Evolutionary conservation across 768 basidiomycete species (phyloP).

Genomic region (Leccinum sublutescens): DNA sequence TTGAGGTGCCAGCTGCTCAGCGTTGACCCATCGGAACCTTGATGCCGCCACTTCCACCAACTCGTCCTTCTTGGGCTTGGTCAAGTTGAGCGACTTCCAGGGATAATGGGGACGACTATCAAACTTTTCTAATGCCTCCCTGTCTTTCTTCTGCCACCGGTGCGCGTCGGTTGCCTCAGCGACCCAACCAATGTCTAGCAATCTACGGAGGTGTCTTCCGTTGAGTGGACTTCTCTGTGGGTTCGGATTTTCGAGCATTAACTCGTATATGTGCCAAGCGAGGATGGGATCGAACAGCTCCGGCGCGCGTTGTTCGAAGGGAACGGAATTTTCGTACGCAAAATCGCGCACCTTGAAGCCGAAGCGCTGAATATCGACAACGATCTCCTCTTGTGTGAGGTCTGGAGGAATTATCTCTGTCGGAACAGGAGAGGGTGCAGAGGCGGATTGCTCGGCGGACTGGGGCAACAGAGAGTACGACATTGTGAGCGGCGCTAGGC

Average conservation of each 20-base stretch:
- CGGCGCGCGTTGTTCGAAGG: slow-evolving; percentile 17
- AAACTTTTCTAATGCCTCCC: slow-evolving; percentile 26
- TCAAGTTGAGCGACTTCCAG: slow-evolving; percentile 25
- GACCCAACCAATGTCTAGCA: slow-evolving; percentile 32
- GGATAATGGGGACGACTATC: slow-evolving; percentile 26
- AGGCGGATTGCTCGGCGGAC: slow-evolving; percentile 12
- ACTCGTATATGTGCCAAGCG: slow-evolving; percentile 32
- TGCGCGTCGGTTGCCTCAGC: slow-evolving; percentile 18
- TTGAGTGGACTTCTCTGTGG: slow-evolving; percentile 19
- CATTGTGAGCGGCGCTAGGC: slow-evolving; percentile 6
- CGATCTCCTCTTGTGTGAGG: slow-evolving; percentile 34
- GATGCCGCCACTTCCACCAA: slow-evolving; percentile 26
- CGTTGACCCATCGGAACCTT: slow-evolving; percentile 33
- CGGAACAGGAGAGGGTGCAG: slow-evolving; percentile 32
- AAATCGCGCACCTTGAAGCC: slow-evolving; percentile 36
- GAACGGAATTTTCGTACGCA: slow-evolving; percentile 20
- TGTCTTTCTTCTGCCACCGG: slow-evolving; percentile 28
- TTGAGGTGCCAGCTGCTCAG: slow-evolving; percentile 28
- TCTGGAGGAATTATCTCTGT: slow-evolving; percentile 35
- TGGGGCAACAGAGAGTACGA: neutral
- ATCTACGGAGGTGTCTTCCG: slow-evolving; percentile 28
- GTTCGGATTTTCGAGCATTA: slow-evolving; percentile 19
- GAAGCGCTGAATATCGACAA: slow-evolving; percentile 28
- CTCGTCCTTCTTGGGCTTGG: slow-evolving; percentile 26
- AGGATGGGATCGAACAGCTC: slow-evolving; percentile 34